A percentile compares a stretch with the other conserved stretches of the same genome.
Conservation (phyloP, 179 eudicot species). For the Dionaea muscipula region DNA sequence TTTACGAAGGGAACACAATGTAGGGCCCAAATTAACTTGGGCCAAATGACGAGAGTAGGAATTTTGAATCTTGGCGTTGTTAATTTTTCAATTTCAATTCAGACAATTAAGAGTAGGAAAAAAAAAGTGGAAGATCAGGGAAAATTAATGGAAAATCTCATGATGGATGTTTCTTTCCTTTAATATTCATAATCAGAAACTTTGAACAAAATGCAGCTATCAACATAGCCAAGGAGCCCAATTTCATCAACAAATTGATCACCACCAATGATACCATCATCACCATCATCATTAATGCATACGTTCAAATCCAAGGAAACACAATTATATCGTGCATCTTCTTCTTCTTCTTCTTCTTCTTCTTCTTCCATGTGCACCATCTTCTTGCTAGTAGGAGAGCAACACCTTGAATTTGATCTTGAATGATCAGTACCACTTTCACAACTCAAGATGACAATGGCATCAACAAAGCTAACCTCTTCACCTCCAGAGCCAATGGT, state of each 20-base stretch:
- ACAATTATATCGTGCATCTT: neutral
- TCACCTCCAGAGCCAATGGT: conserved; percentile 24
- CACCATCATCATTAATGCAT: conserved; percentile 15
- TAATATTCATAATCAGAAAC: neutral
- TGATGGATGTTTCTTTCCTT: too few species aligned
- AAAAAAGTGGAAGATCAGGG: too few species aligned
- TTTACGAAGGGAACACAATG: too few species aligned
- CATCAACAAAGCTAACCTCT: conserved; percentile 37
- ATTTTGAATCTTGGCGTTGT: too few species aligned
- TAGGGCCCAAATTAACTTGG: too few species aligned
- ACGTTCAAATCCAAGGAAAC: conserved; percentile 27
- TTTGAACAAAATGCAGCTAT: conserved; percentile 19
- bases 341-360: conserved; percentile 9
- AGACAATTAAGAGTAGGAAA: too few species aligned
- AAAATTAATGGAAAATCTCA: too few species aligned
- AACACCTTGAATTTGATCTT: conserved; percentile 42
- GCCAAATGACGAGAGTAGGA: too few species aligned
- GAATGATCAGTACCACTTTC: conserved; percentile 28
- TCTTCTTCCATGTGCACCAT: too few species aligned
- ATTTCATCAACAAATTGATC: conserved; percentile 17
- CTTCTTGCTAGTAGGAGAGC: conserved; percentile 28
- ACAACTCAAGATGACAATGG: conserved; percentile 43
- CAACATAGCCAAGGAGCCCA: conserved; percentile 24
- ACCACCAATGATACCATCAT: conserved; percentile 1
- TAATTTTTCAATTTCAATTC: too few species aligned